Conservation (phyloP, 78 protist genomes). For the Dictyostelium citrinum region DNA sequence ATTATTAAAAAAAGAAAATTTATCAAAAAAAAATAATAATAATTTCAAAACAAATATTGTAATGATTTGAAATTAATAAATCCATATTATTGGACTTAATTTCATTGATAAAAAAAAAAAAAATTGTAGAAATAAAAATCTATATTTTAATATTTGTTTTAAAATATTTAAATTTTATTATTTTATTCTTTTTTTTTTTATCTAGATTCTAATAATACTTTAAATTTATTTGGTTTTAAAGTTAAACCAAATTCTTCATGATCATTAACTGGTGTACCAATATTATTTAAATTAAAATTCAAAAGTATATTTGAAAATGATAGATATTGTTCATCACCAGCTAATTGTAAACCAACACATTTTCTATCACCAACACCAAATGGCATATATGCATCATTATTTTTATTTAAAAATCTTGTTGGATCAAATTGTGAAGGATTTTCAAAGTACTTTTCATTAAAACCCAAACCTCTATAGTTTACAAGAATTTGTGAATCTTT, state of each 20-base stretch:
- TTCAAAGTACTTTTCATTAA: not conserved
- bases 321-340: not conserved
- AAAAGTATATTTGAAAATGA: not conserved
- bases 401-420: constrained; percentile 2
- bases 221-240: not conserved
- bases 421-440: not conserved
- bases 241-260: not conserved
- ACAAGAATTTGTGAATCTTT: not conserved
- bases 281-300: not conserved
- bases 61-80: constrained; percentile 25
- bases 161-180: not conserved
- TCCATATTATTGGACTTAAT: not conserved
- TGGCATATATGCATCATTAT: not conserved
- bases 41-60: not conserved
- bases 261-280: constrained; percentile 9
- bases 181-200: not conserved
- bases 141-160: not conserved
- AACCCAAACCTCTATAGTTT: not conserved
- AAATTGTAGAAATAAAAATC: not conserved
- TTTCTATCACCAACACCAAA: not conserved
- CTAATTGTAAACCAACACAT: not conserved
- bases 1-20: not conserved
- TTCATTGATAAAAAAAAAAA: constrained; percentile 4
- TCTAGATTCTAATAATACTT: not conserved
- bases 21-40: not conserved